Evolutionary conservation across 2,329 filamentous ascomycete species (phyloP), one percentile per base, ranked within the genome.

Genomic region (Westerdykella sp.): DNA sequence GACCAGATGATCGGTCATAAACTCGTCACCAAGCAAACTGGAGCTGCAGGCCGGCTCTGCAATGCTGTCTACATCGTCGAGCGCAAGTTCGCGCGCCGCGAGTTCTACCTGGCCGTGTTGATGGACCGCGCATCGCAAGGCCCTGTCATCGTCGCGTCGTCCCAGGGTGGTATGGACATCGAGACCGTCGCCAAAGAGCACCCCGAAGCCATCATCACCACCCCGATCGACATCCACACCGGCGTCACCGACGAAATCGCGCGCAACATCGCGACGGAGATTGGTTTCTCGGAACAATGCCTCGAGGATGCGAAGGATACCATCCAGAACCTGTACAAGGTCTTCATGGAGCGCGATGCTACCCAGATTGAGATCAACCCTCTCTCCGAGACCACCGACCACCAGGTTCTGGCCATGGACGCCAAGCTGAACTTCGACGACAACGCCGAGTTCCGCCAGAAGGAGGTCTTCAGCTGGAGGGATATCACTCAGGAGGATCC

Each of bases 361-460:
- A 98, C 93, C 49, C 93, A 98, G 77, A 97, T 98, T 66, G 93
- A 98, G 77, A 98, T 98, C 77, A 98, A 98, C 80, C 93, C 93
- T 50, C 82, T 98, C 39, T 95, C 89, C 42, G 93, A 98, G 80
- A 98, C 93, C 50, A 94, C 87, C 42, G 93, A 98, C 74, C 91
- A 97, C 80, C 80, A 95, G 75, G 93, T 98, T 44, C 80, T 98
- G 65, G 94, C 89, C 74, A 98, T 98, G 93, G 93, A 98, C 69
- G 93, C 93, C 72, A 98, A 98, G 79, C 87, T 98, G 62, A 85
- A 83, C 65, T 98, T 98, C 69, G 93, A 98, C 69, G 93, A 98
- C 79, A 98, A 98, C 70, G 93, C 93, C 68, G 87, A 95, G 47
- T 98, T 91, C 83, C 84, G 93, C 69, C 93, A 98, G 75, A 86